Percentiles rank a stretch among this genome's conserved stretches.
These are phyloP conservation scores for Petunia hybrid DNA, from an alignment of 305 asterid genomes.

Conservation along the genomic window DNA sequence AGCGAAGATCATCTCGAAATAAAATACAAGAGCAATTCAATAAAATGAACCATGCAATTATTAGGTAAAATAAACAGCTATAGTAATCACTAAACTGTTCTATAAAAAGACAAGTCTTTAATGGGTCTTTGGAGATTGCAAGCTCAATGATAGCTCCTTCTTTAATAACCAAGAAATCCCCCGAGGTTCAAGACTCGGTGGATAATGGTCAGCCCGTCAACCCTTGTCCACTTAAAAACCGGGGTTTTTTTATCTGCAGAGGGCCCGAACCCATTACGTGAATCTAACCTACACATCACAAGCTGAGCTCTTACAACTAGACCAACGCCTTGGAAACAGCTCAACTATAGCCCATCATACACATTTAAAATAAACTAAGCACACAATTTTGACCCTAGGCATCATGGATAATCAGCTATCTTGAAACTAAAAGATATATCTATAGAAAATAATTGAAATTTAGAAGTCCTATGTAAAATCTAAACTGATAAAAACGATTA, in stretches of 20 bases:
- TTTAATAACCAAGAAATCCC: no score
- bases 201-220: no score
- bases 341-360: no score
- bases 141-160: background rate
- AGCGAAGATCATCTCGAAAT: background rate
- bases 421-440: background rate
- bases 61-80: background rate
- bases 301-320: no score
- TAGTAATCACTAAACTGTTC: background rate
- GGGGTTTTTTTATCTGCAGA: no score
- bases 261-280: no score
- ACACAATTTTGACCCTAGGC: background rate
- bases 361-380: background rate
- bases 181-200: no score
- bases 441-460: background rate
- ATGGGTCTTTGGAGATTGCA: background rate
- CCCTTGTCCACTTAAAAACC: no score
- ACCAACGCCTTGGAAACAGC: no score
- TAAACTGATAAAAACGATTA: background rate
- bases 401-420: background rate
- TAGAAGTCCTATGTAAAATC: background rate
- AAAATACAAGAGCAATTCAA: slow-evolving; percentile 15
- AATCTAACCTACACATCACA: no score
- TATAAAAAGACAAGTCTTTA: background rate
- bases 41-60: background rate